A percentile compares a stretch with the other conserved stretches of the same genome.
phyloP scores from a whole-genome alignment of 2,329 filamentous ascomycete genomes.

The Aspergillus awamori region DNA sequence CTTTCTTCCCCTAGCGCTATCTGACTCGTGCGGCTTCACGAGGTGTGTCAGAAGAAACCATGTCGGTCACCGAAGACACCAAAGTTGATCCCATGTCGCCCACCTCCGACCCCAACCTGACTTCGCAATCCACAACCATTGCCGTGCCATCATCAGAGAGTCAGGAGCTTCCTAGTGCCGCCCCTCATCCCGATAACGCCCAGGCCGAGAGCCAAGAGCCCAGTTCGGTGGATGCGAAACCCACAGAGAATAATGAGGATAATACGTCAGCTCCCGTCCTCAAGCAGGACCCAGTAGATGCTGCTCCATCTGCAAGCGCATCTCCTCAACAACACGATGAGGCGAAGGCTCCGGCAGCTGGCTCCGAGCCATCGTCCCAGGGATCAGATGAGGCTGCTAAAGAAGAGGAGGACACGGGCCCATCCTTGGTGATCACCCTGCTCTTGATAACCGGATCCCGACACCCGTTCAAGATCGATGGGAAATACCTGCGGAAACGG shows the following conservation, averaged over 20 bases:
- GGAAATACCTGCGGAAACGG: slow-evolving; percentile 79
- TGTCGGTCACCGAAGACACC: slow-evolving; percentile 15
- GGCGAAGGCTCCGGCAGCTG: slow-evolving; percentile 24
- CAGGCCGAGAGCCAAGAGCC: slow-evolving; percentile 13
- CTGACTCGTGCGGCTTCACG: neutral
- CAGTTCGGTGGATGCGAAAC: slow-evolving; percentile 19
- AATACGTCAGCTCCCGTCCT: slow-evolving; percentile 20
- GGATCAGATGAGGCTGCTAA: slow-evolving; percentile 36
- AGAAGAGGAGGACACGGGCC: slow-evolving; percentile 42
- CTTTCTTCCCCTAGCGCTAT: neutral
- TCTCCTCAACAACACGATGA: slow-evolving; percentile 28
- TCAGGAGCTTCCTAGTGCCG: slow-evolving; percentile 14
- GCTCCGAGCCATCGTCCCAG: slow-evolving; percentile 25
- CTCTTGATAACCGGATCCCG: slow-evolving; percentile 79
- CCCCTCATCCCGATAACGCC: slow-evolving; percentile 18
- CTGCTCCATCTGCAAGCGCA: slow-evolving; percentile 16
- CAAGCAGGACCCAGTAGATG: slow-evolving; percentile 18
- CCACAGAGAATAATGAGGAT: slow-evolving; percentile 29
- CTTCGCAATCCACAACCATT: slow-evolving; percentile 19
- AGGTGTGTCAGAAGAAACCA: neutral
- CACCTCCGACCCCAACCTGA: slow-evolving; percentile 22
- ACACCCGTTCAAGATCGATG: slow-evolving; percentile 88
- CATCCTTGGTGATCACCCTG: slow-evolving; percentile 67
- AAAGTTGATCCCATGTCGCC: slow-evolving; percentile 23
- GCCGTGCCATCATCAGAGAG: slow-evolving; percentile 15